Evolutionary conservation across 78 protist genomes (phyloP).

Genomic region (Chrysochromulina parva): DNA sequence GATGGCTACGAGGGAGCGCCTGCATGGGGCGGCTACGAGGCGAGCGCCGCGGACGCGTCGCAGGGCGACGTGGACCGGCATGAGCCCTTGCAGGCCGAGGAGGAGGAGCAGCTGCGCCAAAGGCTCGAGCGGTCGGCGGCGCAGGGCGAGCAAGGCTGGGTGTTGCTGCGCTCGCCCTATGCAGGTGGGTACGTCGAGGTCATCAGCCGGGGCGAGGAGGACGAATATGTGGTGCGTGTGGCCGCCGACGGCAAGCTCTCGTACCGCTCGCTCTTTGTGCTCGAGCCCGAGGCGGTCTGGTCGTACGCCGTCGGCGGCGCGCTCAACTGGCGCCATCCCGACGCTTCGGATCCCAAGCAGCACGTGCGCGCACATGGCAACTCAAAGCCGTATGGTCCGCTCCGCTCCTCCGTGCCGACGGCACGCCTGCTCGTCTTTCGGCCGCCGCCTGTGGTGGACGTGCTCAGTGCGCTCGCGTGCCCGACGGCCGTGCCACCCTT

Average conservation of each 20-base stretch:
- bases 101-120: too few species aligned
- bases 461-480: not conserved
- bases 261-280: not conserved
- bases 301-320: not conserved
- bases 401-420: not conserved
- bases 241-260: not conserved
- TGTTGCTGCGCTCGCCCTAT: not conserved
- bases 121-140: too few species aligned
- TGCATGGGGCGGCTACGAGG: too few species aligned
- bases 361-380: not conserved
- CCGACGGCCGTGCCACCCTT: not conserved
- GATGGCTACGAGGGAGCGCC: too few species aligned
- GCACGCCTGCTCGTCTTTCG: not conserved
- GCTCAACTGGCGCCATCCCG: not conserved
- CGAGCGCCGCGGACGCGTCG: too few species aligned
- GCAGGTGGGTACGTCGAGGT: not conserved
- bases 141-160: not conserved
- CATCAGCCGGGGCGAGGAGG: not conserved
- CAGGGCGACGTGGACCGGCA: too few species aligned
- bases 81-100: too few species aligned
- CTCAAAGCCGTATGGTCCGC: not conserved
- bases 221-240: not conserved
- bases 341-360: not conserved
- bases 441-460: too few species aligned
- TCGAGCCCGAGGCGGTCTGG: not conserved